A percentile compares a stretch with the other conserved stretches of the same genome.
phyloP scores from a whole-genome alignment of 2,329 filamentous ascomycete genomes.

The Alternaria atra region DNA sequence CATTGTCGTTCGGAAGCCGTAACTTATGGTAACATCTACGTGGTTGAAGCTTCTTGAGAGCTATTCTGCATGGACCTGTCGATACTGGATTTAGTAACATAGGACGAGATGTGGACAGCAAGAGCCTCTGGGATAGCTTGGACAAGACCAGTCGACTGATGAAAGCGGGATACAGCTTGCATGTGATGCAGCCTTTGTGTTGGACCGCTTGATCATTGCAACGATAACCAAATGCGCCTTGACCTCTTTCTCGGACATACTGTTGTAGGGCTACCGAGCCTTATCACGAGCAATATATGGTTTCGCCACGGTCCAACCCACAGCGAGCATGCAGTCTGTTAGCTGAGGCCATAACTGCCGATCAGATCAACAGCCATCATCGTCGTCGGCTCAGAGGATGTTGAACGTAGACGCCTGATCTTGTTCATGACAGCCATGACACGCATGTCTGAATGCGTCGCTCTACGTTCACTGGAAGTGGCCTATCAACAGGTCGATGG shows the following conservation, averaged over 20 bases:
- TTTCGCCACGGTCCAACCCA: background rate
- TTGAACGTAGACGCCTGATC: background rate
- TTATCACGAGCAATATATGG: background rate
- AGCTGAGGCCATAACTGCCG: background rate
- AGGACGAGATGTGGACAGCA: background rate
- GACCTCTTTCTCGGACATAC: background rate
- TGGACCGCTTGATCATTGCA: background rate
- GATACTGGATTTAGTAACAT: background rate
- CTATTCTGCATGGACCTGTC: background rate
- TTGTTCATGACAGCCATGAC: background rate
- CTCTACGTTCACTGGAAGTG: no score
- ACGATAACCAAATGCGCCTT: background rate
- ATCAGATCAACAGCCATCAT: background rate
- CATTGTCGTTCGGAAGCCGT: background rate
- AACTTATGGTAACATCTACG: background rate
- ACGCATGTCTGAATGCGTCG: background rate
- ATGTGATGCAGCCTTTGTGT: no score
- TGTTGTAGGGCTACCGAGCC: background rate
- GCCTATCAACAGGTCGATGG: background rate
- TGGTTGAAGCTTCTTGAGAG: background rate
- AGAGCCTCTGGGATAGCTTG: background rate
- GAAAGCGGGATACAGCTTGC: background rate
- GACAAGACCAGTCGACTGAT: background rate
- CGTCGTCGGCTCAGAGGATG: background rate
- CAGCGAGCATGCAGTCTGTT: background rate